Evolutionary conservation across 129 eudicot genomes (phyloP).

Genomic region (Tanacetum coccineum): DNA sequence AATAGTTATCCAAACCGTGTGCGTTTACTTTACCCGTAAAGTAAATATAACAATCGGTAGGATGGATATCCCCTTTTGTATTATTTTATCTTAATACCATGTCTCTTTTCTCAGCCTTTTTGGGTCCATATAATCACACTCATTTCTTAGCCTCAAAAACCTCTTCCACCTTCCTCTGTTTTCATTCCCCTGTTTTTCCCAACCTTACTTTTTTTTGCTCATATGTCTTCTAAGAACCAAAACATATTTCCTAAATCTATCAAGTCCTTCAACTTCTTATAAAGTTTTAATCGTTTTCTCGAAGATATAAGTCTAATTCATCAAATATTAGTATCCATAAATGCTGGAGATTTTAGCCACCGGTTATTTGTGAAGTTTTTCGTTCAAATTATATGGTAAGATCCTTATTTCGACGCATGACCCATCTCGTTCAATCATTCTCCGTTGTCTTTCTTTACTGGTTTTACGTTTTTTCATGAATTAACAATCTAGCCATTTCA

Average conservation of each 20-base stretch:
- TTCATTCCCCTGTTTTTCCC: conserved; percentile 10
- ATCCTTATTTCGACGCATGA: conserved; percentile 57
- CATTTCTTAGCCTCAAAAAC: conserved; percentile 13
- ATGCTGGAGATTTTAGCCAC: conserved; percentile 51
- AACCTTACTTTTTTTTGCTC: neutral
- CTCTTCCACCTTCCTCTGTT: conserved; percentile 15
- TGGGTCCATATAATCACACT: conserved; percentile 6
- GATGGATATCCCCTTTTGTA: neutral
- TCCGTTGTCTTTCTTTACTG: conserved; percentile 79
- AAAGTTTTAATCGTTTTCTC: neutral
- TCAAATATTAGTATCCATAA: neutral
- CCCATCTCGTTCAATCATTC: conserved; percentile 87
- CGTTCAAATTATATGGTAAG: conserved; percentile 59
- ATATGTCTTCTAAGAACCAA: neutral
- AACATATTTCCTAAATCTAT: neutral
- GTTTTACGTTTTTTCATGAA: conserved; percentile 79
- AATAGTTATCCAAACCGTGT: no score
- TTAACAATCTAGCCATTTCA: no score
- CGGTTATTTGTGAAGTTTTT: conserved; percentile 55
- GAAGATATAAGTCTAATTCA: neutral
- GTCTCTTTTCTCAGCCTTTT: neutral
- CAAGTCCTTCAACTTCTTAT: neutral
- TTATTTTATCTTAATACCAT: neutral
- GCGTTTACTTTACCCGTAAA: no score
- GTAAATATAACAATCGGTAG: no score